These are phyloP conservation scores for Tuber umbilicatum DNA, from an alignment of 495 filamentous ascomycete species.

Conservation along the genomic window DNA sequence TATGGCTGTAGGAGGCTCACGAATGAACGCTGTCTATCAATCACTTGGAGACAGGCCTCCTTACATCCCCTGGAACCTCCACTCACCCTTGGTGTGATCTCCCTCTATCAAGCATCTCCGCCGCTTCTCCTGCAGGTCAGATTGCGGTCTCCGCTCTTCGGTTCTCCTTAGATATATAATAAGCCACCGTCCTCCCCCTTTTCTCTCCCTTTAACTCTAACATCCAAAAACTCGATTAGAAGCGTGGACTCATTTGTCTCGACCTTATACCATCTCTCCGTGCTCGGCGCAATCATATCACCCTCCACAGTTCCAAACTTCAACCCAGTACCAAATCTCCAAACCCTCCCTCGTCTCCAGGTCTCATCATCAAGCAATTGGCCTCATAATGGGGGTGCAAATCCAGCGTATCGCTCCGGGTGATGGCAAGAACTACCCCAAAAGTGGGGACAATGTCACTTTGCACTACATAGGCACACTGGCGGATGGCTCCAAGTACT, in stretches of 20 bases:
- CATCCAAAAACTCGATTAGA: neutral
- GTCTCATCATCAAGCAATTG: slow-evolving; percentile 13
- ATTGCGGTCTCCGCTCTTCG: neutral
- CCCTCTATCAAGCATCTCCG: neutral
- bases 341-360: neutral
- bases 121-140: neutral
- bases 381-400: slow-evolving; percentile 51
- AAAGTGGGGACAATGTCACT: slow-evolving; percentile 51
- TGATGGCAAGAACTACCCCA: slow-evolving; percentile 50
- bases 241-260: neutral
- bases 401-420: slow-evolving; percentile 48
- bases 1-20: neutral
- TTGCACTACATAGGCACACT: slow-evolving; percentile 63
- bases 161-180: neutral
- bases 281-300: slow-evolving; percentile 12
- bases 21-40: neutral
- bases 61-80: too few species aligned
- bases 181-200: neutral
- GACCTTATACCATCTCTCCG: slow-evolving; percentile 10
- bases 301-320: slow-evolving; percentile 14
- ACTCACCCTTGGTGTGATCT: neutral
- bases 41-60: neutral
- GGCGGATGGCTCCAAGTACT: slow-evolving; percentile 43
- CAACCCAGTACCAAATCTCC: neutral
- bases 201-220: neutral